phyloP scores from a whole-genome alignment of 345 rosid species.

The Ceriops zippeliana region DNA sequence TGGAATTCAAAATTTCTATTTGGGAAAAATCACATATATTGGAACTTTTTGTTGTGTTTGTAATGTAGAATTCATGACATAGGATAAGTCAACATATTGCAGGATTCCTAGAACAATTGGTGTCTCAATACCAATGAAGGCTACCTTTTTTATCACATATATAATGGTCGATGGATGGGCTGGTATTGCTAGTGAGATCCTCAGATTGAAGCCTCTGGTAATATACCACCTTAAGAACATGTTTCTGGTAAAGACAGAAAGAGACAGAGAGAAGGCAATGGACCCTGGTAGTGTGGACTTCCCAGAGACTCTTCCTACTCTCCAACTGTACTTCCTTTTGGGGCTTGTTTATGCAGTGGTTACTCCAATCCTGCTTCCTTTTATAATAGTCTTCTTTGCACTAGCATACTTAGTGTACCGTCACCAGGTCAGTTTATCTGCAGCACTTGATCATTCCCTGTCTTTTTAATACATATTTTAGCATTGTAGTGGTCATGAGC shows the following conservation, averaged over 20 bases:
- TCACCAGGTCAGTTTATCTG: constrained; percentile 70
- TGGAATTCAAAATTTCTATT: too few species aligned
- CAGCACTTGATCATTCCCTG: not conserved
- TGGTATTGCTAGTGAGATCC: constrained; percentile 93
- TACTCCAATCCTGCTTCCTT: constrained; percentile 95
- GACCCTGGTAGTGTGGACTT: constrained; percentile 77
- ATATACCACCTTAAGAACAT: constrained; percentile 88
- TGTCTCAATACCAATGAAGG: constrained; percentile 96
- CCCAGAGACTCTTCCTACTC: constrained; percentile 83
- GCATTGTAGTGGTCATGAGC: too few species aligned
- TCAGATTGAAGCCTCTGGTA: constrained; percentile 71
- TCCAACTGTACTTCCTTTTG: constrained; percentile 87
- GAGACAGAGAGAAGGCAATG: constrained; percentile 83
- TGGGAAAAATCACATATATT: too few species aligned
- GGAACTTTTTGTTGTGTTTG: not conserved
- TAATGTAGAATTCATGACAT: not conserved
- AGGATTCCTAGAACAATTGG: constrained; percentile 98
- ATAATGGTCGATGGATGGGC: constrained; percentile 99
- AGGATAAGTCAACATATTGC: constrained; percentile 10
- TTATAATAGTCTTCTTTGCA: constrained; percentile 81
- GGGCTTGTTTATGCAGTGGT: constrained; percentile 91
- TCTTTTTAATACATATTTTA: not conserved
- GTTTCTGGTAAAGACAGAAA: constrained; percentile 87
- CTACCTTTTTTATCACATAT: constrained; percentile 91
- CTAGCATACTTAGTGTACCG: constrained; percentile 91